phyloP scores from a whole-genome alignment of 208 protist genomes.

The Phytomonas serpens region DNA sequence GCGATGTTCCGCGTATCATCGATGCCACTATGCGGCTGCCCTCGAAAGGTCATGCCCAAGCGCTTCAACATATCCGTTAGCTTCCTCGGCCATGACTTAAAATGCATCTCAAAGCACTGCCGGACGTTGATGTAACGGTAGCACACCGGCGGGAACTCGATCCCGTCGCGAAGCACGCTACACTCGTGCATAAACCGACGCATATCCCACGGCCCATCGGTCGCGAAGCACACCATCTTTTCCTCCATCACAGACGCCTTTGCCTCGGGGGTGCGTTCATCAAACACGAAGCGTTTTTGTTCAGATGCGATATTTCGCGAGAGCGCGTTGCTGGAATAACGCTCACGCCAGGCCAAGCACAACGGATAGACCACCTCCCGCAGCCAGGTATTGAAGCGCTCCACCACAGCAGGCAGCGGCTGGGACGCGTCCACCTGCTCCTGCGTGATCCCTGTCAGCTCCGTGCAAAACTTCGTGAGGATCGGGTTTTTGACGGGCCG shows the following conservation, averaged over 20 bases:
- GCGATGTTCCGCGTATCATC: conserved; percentile 89
- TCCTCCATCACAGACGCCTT: conserved; percentile 24
- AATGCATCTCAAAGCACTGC: conserved; percentile 50
- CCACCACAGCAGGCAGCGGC: conserved; percentile 51
- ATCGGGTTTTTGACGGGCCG: conserved; percentile 63
- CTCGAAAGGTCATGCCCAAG: conserved; percentile 70
- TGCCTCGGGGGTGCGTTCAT: conserved; percentile 24
- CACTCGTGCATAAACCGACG: conserved; percentile 85
- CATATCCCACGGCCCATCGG: conserved; percentile 90
- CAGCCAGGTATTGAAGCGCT: conserved; percentile 58
- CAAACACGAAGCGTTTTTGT: conserved; percentile 45
- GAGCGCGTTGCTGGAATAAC: conserved; percentile 20
- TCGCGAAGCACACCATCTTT: conserved; percentile 75
- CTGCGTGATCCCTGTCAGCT: conserved; percentile 95
- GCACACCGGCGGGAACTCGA: conserved; percentile 75
- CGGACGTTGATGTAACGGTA: conserved; percentile 90
- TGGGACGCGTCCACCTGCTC: conserved; percentile 71
- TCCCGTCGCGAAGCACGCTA: conserved; percentile 63
- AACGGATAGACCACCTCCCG: conserved; percentile 58
- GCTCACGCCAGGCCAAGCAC: conserved; percentile 28
- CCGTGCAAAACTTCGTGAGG: conserved; percentile 89
- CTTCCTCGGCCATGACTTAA: conserved; percentile 47
- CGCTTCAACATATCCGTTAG: conserved; percentile 75
- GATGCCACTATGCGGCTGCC: conserved; percentile 82
- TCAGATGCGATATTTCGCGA: conserved; percentile 39